Evolutionary conservation across 2,329 filamentous ascomycete genomes (phyloP), one percentile per base, ranked within the genome.

Genomic region (Arthroderma uncinatum): DNA sequence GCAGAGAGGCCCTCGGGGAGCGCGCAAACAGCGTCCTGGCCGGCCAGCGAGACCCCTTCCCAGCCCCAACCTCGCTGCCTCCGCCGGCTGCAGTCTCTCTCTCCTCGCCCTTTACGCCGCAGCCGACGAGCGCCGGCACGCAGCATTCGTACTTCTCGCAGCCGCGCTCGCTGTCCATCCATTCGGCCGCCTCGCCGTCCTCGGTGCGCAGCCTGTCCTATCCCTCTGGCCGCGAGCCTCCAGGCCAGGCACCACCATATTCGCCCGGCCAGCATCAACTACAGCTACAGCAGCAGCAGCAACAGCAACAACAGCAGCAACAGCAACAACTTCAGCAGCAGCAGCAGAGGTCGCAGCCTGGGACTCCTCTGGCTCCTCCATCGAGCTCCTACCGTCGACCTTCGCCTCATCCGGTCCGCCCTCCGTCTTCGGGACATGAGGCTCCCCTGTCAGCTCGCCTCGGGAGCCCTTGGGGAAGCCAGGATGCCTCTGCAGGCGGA

Each of bases 341-440:
- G 4, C 44, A 61, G 16, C 74, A 75, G 56, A 68, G 70, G 16
- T 76, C 75, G 4, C 71, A 79, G 58, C 74, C 76, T 10, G 71
- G 71, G 44, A 78, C 77, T 12, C 77, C 77, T 23, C 67, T 79
- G 47, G 76, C 74, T 1, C 77, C 76, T 25, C 75, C 74, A 53
- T 64, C 68, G 33, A 21, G 53, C 36, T 58, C 64, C 6, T 64
- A 65, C 42, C 60, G 65, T 16, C 70, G 66, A 19, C 68, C 69
- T n/a, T 70, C 71, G 1, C 66, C 71, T 12, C 70, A 69, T 25
- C 65, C 68, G 7, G 60, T 62, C 21, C 71, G 71, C 23, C 71
- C 71, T 16, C 66, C 59, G 16, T 73, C 71, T 8, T 70, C 72
- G 9, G 70, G 71, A 34, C 69, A 64, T 56, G 70, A 71, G 55